Evolutionary conservation across 768 basidiomycete genomes (phyloP), one percentile per base, ranked within the genome.

Genomic region (Agrocybe chaxingu): DNA sequence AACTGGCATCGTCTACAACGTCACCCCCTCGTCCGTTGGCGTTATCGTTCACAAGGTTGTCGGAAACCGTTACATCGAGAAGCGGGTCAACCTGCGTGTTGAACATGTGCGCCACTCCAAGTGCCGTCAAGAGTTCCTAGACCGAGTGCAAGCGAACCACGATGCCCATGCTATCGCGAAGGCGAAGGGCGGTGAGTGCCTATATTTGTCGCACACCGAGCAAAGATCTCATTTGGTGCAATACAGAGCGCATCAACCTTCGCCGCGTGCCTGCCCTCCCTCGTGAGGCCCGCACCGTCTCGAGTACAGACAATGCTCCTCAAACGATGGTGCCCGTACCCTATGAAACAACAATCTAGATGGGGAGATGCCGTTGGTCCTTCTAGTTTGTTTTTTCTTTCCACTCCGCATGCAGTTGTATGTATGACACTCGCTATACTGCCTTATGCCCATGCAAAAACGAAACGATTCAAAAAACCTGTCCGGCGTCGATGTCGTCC

Each of bases 31-130:
- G 47, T 88, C 93, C 44, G 95, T 98, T 60, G 95, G 96, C 68
- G 89, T 99, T 55, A 94, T 98, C 70, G 86, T 96, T 55, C 85
- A 96, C 89, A 99, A 99, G 74, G 81, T 98, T 66, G 96, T 99
- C 65, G 96, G 96, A 58, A 95, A 95, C 79, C 92, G 97, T 61
- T 99, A 96, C 86, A 74, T 99, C 51, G 94, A 98, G 79, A 99
- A 99, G 81, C 91, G 96, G 52, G 96, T 99, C 72, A 99, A 98
- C 85, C 74, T 97, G 76, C 89, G 92, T 57, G 81, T 94, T 63
- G 96, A 98, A 79, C 96, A 98, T 77, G 76, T 96, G 69, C 82
- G 75, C 64, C 96, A 98, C 83, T 98, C 95, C 62, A 92, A 92
- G 75, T 98, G 96, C 73, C 84, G 96, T 64, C 87, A 95, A 74